phyloP scores from a whole-genome alignment of 345 rosid genomes.

The Eucalyptus viminalis region DNA sequence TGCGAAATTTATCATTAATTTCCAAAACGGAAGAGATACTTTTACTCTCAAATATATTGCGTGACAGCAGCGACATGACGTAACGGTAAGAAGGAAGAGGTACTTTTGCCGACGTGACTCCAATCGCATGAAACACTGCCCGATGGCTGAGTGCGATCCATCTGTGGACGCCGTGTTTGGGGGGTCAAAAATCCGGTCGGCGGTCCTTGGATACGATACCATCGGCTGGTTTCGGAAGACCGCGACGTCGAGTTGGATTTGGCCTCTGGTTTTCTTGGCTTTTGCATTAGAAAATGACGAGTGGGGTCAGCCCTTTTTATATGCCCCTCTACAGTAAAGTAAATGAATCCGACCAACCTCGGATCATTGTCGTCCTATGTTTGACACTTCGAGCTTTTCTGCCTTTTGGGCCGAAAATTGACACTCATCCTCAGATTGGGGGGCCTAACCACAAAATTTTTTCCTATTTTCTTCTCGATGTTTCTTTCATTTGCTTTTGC shows the following conservation, averaged over 20 bases:
- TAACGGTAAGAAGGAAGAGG: background rate
- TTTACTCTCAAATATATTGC: background rate
- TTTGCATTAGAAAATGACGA: background rate
- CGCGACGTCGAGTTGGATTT: background rate
- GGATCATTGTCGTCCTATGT: background rate
- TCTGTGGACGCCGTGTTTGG: background rate
- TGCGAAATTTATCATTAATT: background rate
- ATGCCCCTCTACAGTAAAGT: background rate
- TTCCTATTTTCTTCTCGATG: background rate
- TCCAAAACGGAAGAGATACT: background rate
- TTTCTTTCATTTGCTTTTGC: background rate
- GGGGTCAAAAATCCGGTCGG: background rate
- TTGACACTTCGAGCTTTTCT: background rate
- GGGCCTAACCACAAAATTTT: background rate
- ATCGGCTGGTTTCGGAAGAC: background rate
- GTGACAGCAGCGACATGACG: background rate
- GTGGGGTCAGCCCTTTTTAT: background rate
- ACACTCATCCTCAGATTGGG: background rate
- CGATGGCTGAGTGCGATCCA: background rate
- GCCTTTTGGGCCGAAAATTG: background rate
- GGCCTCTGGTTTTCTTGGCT: background rate
- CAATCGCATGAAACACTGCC: background rate
- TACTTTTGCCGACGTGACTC: background rate
- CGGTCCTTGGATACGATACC: background rate
- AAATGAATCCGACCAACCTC: background rate